Evolutionary conservation across 1,139 yeast genomes (phyloP), one percentile per base, ranked within the genome.

Genomic region (Geotrichum europaeum): DNA sequence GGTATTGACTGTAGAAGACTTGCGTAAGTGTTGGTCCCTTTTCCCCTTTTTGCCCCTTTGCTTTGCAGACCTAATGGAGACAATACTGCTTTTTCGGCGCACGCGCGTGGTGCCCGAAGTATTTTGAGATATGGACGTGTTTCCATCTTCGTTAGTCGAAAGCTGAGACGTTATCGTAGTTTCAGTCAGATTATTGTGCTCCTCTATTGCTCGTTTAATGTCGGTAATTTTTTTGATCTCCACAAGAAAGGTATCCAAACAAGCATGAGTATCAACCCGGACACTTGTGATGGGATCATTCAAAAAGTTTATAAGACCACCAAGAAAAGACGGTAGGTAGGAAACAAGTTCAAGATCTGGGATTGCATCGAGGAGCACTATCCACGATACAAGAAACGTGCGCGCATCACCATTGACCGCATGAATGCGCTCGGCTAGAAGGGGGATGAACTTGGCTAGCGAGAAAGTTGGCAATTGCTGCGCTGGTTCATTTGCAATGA

Each of bases 371-470:
- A 95, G 79, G 28, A 95, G 81, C 63, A 91, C 89, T 57, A 95
- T 81, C 99, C 99, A 95, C 57, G 96, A 87, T 12, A 94, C 94
- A 63, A 95, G 77, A 69, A 94, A 94, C 76, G 91, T 87, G 66
- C 96, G 82, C 0, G 98, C 92, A 70, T 89, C 89, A 4, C 98
- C 97, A 68, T 94, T 96, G 47, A 89, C 86, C 1, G 94, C 94
- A 70, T 90, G 90, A 76, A 95, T 89, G 66, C 99, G 79, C 72
- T 95, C 99, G 66, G 89, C 84, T 56, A 95, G 76, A 9, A 96
- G 78, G 0, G 99, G 99, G 51, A 95, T 89, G 73, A 95, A 95
- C 69, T 87, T 87, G 0, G 91, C 88, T 56, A 95, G 77, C 10
- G 95, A 87, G 69, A 95, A 94, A 0, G 97, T 96, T 60, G 85